Evolutionary conservation across 805 yeast genomes (phyloP).

Genomic region (Sungouiella blattae): DNA sequence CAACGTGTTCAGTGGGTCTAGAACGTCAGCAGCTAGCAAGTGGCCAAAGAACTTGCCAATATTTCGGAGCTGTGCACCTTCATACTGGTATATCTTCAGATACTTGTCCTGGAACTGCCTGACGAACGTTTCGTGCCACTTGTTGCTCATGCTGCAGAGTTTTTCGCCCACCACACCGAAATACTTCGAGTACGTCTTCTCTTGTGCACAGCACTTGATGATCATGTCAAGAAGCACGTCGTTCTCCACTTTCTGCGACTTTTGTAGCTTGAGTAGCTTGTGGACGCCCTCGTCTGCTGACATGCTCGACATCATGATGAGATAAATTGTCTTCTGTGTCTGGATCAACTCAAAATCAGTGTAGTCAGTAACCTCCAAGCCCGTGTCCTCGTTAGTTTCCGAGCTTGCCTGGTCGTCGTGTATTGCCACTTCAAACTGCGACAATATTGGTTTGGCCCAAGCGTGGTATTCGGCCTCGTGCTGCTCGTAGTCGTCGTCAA

Average conservation of each 20-base stretch:
- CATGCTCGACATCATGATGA: constrained; percentile 85
- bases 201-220: constrained; percentile 79
- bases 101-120: constrained; percentile 55
- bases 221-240: constrained; percentile 64
- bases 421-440: constrained; percentile 1
- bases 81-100: constrained; percentile 58
- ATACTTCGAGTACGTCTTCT: constrained; percentile 79
- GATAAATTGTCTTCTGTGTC: constrained; percentile 72
- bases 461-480: constrained; percentile 18
- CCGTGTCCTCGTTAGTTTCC: constrained; percentile 2
- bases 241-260: constrained; percentile 15
- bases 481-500: constrained; percentile 46
- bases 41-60: constrained; percentile 87
- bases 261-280: constrained; percentile 57
- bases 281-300: constrained; percentile 92
- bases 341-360: constrained; percentile 62
- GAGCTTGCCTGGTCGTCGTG: constrained; percentile 1
- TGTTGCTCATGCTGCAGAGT: constrained; percentile 45
- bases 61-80: constrained; percentile 70
- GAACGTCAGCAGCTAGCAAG: constrained; percentile 62
- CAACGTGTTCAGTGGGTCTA: constrained; percentile 60
- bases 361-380: constrained; percentile 52
- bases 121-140: constrained; percentile 59
- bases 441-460: constrained; percentile 35
- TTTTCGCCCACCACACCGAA: constrained; percentile 76